These are phyloP conservation scores for Penicillium paxilli DNA, from an alignment of 495 filamentous ascomycete genomes.

Conservation along the genomic window DNA sequence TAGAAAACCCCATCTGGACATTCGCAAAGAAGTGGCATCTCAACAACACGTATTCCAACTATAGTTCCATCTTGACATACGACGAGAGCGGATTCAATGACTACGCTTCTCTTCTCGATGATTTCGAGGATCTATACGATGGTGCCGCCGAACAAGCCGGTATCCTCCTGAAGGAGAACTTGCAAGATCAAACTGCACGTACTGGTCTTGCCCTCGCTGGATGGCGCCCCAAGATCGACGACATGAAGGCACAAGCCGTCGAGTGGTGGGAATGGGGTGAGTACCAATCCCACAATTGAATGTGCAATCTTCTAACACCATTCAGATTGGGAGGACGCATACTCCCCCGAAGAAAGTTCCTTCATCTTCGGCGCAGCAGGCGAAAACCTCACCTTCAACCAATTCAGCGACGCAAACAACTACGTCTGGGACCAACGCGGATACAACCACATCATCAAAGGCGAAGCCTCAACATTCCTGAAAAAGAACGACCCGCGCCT, in stretches of 20 bases:
- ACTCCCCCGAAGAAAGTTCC: slow-evolving; percentile 48
- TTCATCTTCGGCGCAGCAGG: slow-evolving; percentile 44
- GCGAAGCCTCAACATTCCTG: slow-evolving; percentile 64
- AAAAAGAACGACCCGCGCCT: slow-evolving; percentile 56
- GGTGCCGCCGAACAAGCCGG: slow-evolving; percentile 10
- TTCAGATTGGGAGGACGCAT: slow-evolving; percentile 57
- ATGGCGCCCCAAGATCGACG: slow-evolving; percentile 60
- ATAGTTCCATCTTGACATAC: slow-evolving; percentile 20
- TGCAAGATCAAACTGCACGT: slow-evolving; percentile 64
- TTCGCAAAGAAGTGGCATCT: slow-evolving; percentile 19
- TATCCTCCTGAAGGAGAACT: slow-evolving; percentile 51
- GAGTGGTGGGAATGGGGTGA: slow-evolving; percentile 64
- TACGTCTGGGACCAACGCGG: slow-evolving; percentile 67
- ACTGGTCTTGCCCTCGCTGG: slow-evolving; percentile 60
- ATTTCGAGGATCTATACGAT: slow-evolving; percentile 8
- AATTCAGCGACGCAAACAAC: slow-evolving; percentile 61
- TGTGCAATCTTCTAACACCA: slow-evolving; percentile 9
- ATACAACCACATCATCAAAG: slow-evolving; percentile 62
- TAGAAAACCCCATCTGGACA: slow-evolving; percentile 22
- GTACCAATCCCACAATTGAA: background rate
- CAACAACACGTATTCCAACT: slow-evolving; percentile 20
- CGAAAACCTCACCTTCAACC: slow-evolving; percentile 49
- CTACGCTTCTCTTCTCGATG: slow-evolving; percentile 11
- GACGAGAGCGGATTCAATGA: slow-evolving; percentile 18
- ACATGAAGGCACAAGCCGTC: slow-evolving; percentile 58